These are phyloP conservation scores for Durotheca rogersii DNA, from an alignment of 495 filamentous ascomycete genomes.

Conservation along the genomic window DNA sequence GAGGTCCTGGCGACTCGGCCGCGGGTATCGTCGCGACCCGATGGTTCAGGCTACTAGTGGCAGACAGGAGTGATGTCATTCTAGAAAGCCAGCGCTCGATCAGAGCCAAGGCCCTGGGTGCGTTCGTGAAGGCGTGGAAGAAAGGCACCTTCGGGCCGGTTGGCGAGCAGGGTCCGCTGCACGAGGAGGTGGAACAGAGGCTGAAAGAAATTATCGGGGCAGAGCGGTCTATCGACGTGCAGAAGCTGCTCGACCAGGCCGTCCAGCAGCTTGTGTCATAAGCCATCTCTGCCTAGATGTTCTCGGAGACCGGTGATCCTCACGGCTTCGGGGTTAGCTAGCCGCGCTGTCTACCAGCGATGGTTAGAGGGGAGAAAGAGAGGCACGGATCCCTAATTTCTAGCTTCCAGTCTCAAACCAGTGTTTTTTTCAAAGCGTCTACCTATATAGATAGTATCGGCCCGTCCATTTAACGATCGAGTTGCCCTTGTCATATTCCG, in stretches of 20 bases:
- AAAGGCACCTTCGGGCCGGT: slow-evolving; percentile 30
- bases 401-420: too few species aligned
- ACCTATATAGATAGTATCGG: too few species aligned
- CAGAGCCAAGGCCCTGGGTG: slow-evolving; percentile 39
- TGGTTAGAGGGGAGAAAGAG: too few species aligned
- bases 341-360: too few species aligned
- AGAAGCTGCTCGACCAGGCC: slow-evolving; percentile 33
- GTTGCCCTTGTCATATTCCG: too few species aligned
- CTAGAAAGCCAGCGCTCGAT: slow-evolving; percentile 44
- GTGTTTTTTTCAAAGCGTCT: too few species aligned
- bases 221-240: slow-evolving; percentile 49
- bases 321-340: too few species aligned
- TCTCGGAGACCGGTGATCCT: too few species aligned
- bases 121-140: slow-evolving; percentile 36
- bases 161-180: slow-evolving; percentile 12
- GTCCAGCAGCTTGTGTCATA: slow-evolving; percentile 20
- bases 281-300: too few species aligned
- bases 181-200: slow-evolving; percentile 20
- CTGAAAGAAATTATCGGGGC: slow-evolving; percentile 33
- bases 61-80: slow-evolving; percentile 36
- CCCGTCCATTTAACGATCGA: too few species aligned
- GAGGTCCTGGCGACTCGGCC: background rate
- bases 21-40: slow-evolving; percentile 28
- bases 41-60: slow-evolving; percentile 43
- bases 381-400: too few species aligned